Evolutionary conservation across 2,329 filamentous ascomycete species (phyloP).

Genomic region (Colletotrichum falcatum): DNA sequence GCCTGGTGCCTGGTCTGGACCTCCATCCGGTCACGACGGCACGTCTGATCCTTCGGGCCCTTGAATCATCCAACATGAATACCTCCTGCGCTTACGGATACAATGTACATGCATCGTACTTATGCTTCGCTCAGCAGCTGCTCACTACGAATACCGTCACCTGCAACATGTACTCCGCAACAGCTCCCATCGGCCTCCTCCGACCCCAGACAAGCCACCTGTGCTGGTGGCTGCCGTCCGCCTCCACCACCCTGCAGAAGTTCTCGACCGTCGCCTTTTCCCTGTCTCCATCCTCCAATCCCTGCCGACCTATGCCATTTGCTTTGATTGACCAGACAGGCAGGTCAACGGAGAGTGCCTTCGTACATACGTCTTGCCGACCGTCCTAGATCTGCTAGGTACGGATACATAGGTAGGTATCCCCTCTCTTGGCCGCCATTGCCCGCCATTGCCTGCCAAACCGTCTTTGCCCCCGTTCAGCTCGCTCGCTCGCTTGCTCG

Average conservation of each 20-base stretch:
- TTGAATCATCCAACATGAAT: neutral
- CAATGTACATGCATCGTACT: too few species aligned
- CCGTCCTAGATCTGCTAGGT: neutral
- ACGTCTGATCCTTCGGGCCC: neutral
- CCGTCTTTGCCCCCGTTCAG: neutral
- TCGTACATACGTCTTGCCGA: too few species aligned
- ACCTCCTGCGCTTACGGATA: too few species aligned
- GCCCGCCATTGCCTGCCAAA: too few species aligned
- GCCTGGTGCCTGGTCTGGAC: neutral
- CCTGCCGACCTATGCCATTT: slow-evolving; percentile 20
- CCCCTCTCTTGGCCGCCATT: slow-evolving; percentile 23
- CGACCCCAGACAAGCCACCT: slow-evolving; percentile 4
- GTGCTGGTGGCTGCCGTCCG: neutral
- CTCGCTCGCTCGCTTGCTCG: slow-evolving; percentile 5
- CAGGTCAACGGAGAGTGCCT: slow-evolving; percentile 20
- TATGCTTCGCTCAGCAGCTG: neutral
- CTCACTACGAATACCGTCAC: neutral
- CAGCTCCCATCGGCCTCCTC: slow-evolving; percentile 18
- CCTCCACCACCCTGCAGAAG: slow-evolving; percentile 21
- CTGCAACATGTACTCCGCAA: slow-evolving; percentile 1
- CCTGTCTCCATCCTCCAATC: slow-evolving; percentile 15
- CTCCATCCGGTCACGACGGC: neutral
- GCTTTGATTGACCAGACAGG: slow-evolving; percentile 23
- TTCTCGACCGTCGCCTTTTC: slow-evolving; percentile 14
- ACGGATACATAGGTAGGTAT: neutral